phyloP scores from a whole-genome alignment of 2,329 filamentous ascomycete species.

The Talaromyces pinophilus region DNA sequence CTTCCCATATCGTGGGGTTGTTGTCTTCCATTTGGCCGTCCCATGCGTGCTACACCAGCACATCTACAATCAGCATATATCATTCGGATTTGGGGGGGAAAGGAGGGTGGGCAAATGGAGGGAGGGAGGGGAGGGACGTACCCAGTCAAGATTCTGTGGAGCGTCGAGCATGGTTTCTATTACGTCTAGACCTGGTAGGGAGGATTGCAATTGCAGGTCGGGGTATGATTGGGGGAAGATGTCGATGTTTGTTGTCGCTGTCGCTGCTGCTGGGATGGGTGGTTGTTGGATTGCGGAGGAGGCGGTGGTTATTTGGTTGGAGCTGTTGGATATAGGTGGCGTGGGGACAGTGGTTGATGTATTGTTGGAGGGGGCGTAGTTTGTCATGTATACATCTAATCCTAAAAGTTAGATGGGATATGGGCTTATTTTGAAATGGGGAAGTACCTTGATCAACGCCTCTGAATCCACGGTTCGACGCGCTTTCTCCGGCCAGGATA shows the following conservation, averaged over 20 bases:
- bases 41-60: constrained; percentile 28
- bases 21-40: constrained; percentile 29
- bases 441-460: not conserved
- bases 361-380: not conserved
- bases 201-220: constrained; percentile 12
- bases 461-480: constrained; percentile 2
- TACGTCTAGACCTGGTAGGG: constrained; percentile 28
- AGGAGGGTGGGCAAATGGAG: no score
- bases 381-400: constrained; percentile 5
- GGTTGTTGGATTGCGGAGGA: not conserved
- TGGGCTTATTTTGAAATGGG: not conserved
- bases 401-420: not conserved
- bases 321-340: constrained; percentile 13
- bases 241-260: not conserved
- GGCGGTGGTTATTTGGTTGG: not conserved
- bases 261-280: not conserved
- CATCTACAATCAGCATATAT: not conserved
- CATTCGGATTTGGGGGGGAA: not conserved
- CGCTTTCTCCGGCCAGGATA: constrained; percentile 21
- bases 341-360: constrained; percentile 1
- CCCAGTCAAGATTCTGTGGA: constrained; percentile 38
- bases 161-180: constrained; percentile 39
- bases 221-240: constrained; percentile 13
- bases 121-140: constrained; percentile 25
- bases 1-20: constrained; percentile 13